Percentiles rank a stretch among this genome's conserved stretches.
These are phyloP conservation scores for Linanthus parryae DNA, from an alignment of 148 eudicot genomes.

Conservation along the genomic window DNA sequence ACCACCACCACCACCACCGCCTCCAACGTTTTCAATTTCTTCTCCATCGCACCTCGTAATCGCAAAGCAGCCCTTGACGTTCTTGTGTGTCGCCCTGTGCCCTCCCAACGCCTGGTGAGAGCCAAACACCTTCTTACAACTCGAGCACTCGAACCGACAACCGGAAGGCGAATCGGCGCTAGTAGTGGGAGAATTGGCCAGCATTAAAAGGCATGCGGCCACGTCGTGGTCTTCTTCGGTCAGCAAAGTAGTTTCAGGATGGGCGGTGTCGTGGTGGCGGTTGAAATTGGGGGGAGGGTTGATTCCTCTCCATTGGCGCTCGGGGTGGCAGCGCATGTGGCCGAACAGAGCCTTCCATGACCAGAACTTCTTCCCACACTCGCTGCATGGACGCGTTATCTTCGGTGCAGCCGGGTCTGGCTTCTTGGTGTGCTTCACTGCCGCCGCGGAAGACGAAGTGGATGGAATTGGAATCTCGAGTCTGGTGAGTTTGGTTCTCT, in stretches of 20 bases:
- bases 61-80: constrained; percentile 82
- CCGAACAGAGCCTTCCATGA: constrained; percentile 88
- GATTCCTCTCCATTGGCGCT: constrained; percentile 93
- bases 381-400: constrained; percentile 68
- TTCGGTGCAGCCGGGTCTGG: constrained; percentile 71
- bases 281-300: constrained; percentile 63
- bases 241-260: not conserved
- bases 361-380: constrained; percentile 83
- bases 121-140: constrained; percentile 80
- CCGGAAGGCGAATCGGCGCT: not conserved
- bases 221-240: constrained; percentile 53
- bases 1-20: not conserved
- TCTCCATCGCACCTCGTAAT: constrained; percentile 20
- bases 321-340: constrained; percentile 98
- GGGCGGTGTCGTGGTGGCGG: not conserved
- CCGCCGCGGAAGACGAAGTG: not conserved
- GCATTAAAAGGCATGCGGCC: constrained; percentile 52
- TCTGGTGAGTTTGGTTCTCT: constrained; percentile 30
- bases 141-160: constrained; percentile 51
- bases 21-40: not conserved
- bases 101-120: constrained; percentile 92
- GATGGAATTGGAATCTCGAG: constrained; percentile 8
- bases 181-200: constrained; percentile 28
- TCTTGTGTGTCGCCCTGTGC: constrained; percentile 86
- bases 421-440: constrained; percentile 24